Evolutionary conservation across 2,329 filamentous ascomycete genomes (phyloP), one percentile per base, ranked within the genome.

Genomic region (Fragosphaeria purpurea): DNA sequence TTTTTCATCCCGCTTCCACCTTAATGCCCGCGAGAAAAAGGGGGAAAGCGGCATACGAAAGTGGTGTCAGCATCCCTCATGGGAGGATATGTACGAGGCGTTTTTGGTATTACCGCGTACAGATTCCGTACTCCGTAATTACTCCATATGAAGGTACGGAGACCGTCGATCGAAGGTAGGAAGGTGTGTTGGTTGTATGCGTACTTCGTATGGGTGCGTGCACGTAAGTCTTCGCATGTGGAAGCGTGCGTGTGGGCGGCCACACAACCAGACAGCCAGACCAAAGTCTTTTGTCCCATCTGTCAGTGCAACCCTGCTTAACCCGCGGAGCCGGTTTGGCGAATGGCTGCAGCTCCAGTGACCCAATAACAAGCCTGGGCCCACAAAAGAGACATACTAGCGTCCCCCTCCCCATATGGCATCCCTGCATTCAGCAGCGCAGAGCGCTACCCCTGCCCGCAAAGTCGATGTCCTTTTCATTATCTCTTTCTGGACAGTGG

Each of bases 401-500:
- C 41, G 22, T 8, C 34, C 7, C 9, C 7, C 11, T 10, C n/a
- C 33, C 40, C 38, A 46, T 39, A 48, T 46, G 41, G 46, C 42
- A 42, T 38, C 38, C 33, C 47, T 40, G 38, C 31, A 12, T 44
- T 13, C 13, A 30, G 13, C 47, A 44, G 39, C 12, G n/a, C 12
- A 30, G 30, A 40, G 30, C 13, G 13, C 45, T 22, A 10, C 31
- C 45, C 47, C 40, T 41, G 37, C 40, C 43, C 38, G 35, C 38
- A 11, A 42, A 42, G 11, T 10, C 11, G 33, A 38, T 46, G n/a
- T 37, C 41, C 41, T 38, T 38, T 40, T 51, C 41, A 39, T 32
- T 46, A 46, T 47, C 56, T 53, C 48, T 47, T 54, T 57, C 53
- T 39, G 54, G 54, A 37, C 52, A 45, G 47, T 33, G 54, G 55